Evolutionary conservation across 805 yeast species (phyloP), one percentile per base, ranked within the genome.

Genomic region (Blastobotrys mokoenaii): DNA sequence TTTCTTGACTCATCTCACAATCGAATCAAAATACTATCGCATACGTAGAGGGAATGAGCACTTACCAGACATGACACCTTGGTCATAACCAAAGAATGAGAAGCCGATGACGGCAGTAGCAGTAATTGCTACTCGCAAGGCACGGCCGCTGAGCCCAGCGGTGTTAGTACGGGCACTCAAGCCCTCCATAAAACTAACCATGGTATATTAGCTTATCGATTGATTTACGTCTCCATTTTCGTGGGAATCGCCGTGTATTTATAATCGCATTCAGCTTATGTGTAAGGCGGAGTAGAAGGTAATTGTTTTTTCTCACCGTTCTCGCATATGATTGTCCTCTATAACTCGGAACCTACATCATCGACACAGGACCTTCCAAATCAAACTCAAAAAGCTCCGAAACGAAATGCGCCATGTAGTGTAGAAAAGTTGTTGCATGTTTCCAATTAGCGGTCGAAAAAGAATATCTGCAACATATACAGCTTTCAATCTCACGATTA

Each of bases 11-110:
- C 27, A 22, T 22, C 27, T 22, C 8, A n/a, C n/a, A 22, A 22
- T 22, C 27, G 27, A 22, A 22, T 22, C 27, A 31, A 31, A 31
- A 31, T 11, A 12, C 15, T 31, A 12, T 31, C 34, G 15, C 34
- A 12, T 31, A 22, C 27, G 8, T 4, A n/a, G n/a, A 14, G 16
- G 17, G n/a, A n/a, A n/a, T n/a, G n/a, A n/a, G n/a, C n/a, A 22
- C 27, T 22, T 22, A 22, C 27, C 57, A 20, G 53, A 49, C 87
- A 82, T 82, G 42, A 83, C 74, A 59, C 90, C 90, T 62, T 83
- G 90, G 58, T 83, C 87, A 55, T 81, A 83, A 46, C 90, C 90
- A 56, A 83, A 82, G 44, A 82, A 70, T 7, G 78, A 71, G 61
- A 82, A 81, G 1, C 84, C 87, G 32, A 72, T 62, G 43, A 79